These are phyloP conservation scores for Fusarium devonianum DNA, from an alignment of 2,329 filamentous ascomycete species.

Conservation along the genomic window DNA sequence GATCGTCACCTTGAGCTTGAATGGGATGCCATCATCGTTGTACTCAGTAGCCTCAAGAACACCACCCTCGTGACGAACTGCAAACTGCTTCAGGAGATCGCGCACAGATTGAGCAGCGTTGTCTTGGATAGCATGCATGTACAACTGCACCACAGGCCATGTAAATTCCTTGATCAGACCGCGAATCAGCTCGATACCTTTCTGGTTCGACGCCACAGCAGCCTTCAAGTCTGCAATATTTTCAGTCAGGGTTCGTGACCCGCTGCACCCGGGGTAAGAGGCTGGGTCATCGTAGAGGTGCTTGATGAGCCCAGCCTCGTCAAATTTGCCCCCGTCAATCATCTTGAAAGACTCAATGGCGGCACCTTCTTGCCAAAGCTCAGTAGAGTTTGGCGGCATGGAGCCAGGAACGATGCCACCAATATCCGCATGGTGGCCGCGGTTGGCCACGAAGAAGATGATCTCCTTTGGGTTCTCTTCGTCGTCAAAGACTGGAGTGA, in stretches of 20 bases:
- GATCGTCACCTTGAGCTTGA: slow-evolving; percentile 77
- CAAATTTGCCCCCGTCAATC: slow-evolving; percentile 38
- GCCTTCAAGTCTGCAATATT: slow-evolving; percentile 89
- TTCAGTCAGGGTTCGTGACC: slow-evolving; percentile 74
- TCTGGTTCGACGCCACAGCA: slow-evolving; percentile 84
- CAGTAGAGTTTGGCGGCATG: slow-evolving; percentile 74
- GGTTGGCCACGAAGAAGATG: slow-evolving; percentile 46
- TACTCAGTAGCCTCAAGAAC: slow-evolving; percentile 79
- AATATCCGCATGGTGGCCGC: slow-evolving; percentile 47
- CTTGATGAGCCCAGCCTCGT: slow-evolving; percentile 62
- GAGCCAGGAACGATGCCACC: slow-evolving; percentile 74
- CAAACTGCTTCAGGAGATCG: slow-evolving; percentile 74
- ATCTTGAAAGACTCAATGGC: slow-evolving; percentile 56
- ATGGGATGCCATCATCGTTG: slow-evolving; percentile 86
- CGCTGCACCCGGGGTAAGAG: slow-evolving; percentile 53
- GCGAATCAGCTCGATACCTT: slow-evolving; percentile 79
- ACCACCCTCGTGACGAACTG: slow-evolving; percentile 70
- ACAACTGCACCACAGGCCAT: slow-evolving; percentile 78
- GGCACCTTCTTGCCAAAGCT: slow-evolving; percentile 65
- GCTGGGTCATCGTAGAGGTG: slow-evolving; percentile 56
- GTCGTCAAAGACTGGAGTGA: slow-evolving; percentile 43
- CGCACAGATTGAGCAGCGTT: slow-evolving; percentile 82
- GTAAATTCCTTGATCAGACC: slow-evolving; percentile 80
- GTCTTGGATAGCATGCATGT: slow-evolving; percentile 83
- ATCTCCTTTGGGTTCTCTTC: slow-evolving; percentile 41